These are phyloP conservation scores for Aspergillus bridgeri DNA, from an alignment of 495 filamentous ascomycete genomes.

Conservation along the genomic window DNA sequence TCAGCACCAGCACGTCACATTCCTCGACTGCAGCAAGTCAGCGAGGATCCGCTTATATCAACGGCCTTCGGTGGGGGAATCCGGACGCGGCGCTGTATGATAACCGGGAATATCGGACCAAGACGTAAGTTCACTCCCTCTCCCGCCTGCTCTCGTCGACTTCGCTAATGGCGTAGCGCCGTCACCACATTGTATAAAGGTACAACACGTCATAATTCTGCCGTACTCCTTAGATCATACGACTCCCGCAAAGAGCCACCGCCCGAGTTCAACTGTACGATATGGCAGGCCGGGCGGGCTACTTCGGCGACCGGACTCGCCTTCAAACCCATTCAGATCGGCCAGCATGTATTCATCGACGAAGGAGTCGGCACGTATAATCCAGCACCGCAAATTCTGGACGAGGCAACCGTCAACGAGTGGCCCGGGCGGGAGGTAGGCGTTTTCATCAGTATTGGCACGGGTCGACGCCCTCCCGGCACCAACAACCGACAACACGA, in stretches of 20 bases:
- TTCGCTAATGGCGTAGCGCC: slow-evolving; percentile 48
- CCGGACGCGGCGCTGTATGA: slow-evolving; percentile 72
- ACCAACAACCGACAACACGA: slow-evolving; percentile 63
- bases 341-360: slow-evolving; percentile 89
- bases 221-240: slow-evolving; percentile 83
- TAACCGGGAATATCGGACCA: slow-evolving; percentile 77
- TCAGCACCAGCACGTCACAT: slow-evolving; percentile 35
- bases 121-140: slow-evolving; percentile 65
- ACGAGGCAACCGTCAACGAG: slow-evolving; percentile 88
- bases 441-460: slow-evolving; percentile 87
- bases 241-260: slow-evolving; percentile 88
- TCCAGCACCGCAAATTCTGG: slow-evolving; percentile 76
- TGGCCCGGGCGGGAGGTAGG: slow-evolving; percentile 91
- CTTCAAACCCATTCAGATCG: slow-evolving; percentile 94
- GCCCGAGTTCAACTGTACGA: slow-evolving; percentile 83
- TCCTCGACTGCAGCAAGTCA: slow-evolving; percentile 27
- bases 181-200: slow-evolving; percentile 92
- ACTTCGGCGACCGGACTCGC: slow-evolving; percentile 87
- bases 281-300: slow-evolving; percentile 96
- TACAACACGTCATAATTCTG: slow-evolving; percentile 57
- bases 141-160: neutral
- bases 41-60: slow-evolving; percentile 37
- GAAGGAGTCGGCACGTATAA: slow-evolving; percentile 92
- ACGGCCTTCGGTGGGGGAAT: slow-evolving; percentile 52
- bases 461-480: slow-evolving; percentile 77